Conservation (phyloP, 768 basidiomycete genomes). For the Pleurotus ostreatus region DNA sequence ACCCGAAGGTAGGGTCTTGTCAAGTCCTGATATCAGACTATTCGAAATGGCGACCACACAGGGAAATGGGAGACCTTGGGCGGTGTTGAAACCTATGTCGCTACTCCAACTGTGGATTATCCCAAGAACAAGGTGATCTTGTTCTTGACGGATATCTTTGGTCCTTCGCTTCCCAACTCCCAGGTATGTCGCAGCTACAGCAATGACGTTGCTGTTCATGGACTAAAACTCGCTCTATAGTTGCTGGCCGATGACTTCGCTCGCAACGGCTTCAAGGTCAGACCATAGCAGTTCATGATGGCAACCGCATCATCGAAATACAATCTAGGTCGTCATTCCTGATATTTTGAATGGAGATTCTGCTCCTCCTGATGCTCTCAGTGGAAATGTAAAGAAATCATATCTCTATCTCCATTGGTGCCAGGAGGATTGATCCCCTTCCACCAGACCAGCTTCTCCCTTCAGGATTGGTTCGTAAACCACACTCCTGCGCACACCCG, state of each 20-base stretch:
- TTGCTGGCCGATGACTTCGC: slow-evolving; percentile 41
- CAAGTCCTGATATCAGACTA: neutral
- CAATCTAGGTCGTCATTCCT: slow-evolving; percentile 29
- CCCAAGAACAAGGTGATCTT: slow-evolving; percentile 42
- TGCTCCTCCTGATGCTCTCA: slow-evolving; percentile 31
- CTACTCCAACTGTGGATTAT: slow-evolving; percentile 35
- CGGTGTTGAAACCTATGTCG: slow-evolving; percentile 37
- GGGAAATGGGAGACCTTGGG: slow-evolving; percentile 33
- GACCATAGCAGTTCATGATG: neutral
- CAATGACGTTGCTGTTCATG: neutral
- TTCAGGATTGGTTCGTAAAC: slow-evolving; percentile 36
- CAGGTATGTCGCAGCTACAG: slow-evolving; percentile 9
- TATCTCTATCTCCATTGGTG: neutral
- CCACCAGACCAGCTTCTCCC: slow-evolving; percentile 29
- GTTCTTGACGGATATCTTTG: slow-evolving; percentile 40
- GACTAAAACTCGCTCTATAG: slow-evolving; percentile 13
- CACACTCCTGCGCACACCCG: slow-evolving; percentile 40
- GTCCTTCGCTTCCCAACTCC: slow-evolving; percentile 29
- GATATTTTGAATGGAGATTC: slow-evolving; percentile 42
- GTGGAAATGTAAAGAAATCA: slow-evolving; percentile 21
- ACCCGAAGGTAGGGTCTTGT: slow-evolving; percentile 23
- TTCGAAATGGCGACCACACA: slow-evolving; percentile 11
- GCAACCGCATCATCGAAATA: neutral
- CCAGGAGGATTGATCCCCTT: neutral
- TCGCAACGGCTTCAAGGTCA: slow-evolving; percentile 40